Evolutionary conservation across 257 asterid genomes (phyloP).

Genomic region (Salvia splendens): DNA sequence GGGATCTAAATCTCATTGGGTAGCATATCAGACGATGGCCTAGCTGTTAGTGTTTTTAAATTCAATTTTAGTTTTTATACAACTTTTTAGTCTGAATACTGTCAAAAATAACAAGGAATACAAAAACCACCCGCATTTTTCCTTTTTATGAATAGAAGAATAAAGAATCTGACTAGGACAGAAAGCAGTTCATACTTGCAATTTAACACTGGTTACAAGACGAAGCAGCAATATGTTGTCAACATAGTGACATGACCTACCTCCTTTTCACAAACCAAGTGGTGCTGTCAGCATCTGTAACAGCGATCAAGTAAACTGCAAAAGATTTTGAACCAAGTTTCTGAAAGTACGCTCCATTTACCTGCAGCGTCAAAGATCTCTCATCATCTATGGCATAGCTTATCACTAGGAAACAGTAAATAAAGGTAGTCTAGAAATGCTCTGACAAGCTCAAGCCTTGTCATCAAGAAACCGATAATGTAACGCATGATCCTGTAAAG

Average conservation of each 20-base stretch:
- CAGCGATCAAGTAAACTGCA: conserved; percentile 92
- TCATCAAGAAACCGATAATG: conserved; percentile 24
- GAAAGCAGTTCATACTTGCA: background rate
- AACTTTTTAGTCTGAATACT: background rate
- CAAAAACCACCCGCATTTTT: background rate
- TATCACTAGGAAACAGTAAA: conserved; percentile 21
- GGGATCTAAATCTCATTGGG: background rate
- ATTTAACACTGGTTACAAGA: background rate
- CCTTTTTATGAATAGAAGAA: background rate
- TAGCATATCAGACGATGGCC: background rate
- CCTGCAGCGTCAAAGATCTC: conserved; percentile 53
- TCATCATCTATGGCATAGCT: conserved; percentile 33
- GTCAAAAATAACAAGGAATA: background rate
- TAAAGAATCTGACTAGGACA: background rate
- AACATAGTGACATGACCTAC: conserved; percentile 35
- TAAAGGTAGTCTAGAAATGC: conserved; percentile 23
- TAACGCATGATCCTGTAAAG: conserved; percentile 18
- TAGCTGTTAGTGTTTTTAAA: background rate
- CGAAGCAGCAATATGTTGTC: conserved; percentile 6
- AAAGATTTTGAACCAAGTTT: conserved; percentile 88
- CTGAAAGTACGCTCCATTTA: conserved; percentile 93
- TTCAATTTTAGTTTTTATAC: background rate
- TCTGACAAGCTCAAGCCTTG: conserved; percentile 25
- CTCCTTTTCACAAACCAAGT: conserved; percentile 98
- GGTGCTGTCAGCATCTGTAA: conserved; percentile 68